Evolutionary conservation across 345 rosid genomes (phyloP).

Genomic region (Salix exigua): DNA sequence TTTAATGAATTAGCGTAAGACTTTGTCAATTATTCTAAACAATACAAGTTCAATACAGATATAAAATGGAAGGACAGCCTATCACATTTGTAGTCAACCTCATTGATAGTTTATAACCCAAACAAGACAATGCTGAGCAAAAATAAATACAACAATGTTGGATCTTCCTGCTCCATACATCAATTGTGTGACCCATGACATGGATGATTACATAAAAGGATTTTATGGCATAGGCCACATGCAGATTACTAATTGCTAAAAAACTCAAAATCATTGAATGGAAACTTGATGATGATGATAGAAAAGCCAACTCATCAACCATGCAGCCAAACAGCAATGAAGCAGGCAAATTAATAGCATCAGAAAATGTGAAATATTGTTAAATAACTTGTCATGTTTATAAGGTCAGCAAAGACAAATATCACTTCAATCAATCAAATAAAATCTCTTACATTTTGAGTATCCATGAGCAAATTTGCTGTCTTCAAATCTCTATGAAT

Average conservation of each 20-base stretch:
- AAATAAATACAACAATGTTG: neutral
- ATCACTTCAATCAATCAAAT: neutral
- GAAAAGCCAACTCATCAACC: neutral
- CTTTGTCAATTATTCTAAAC: neutral
- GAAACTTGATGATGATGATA: neutral
- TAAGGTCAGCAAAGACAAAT: neutral
- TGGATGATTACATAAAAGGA: neutral
- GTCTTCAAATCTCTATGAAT: conserved; percentile 81
- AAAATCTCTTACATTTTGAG: conserved; percentile 38
- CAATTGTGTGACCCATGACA: neutral
- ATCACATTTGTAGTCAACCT: neutral
- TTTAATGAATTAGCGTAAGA: neutral
- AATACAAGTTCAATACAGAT: neutral
- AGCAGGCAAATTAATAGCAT: neutral
- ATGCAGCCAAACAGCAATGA: neutral
- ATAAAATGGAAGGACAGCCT: neutral
- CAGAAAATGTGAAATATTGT: neutral
- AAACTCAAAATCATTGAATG: neutral
- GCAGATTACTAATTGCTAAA: neutral
- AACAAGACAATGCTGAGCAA: neutral
- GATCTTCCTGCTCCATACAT: neutral
- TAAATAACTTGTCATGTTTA: neutral
- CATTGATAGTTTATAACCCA: neutral
- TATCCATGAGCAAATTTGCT: conserved; percentile 72
- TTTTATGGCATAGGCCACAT: neutral